These are phyloP conservation scores for Eimeria tenella DNA, from an alignment of 169 alveolate genomes.

Conservation along the genomic window DNA sequence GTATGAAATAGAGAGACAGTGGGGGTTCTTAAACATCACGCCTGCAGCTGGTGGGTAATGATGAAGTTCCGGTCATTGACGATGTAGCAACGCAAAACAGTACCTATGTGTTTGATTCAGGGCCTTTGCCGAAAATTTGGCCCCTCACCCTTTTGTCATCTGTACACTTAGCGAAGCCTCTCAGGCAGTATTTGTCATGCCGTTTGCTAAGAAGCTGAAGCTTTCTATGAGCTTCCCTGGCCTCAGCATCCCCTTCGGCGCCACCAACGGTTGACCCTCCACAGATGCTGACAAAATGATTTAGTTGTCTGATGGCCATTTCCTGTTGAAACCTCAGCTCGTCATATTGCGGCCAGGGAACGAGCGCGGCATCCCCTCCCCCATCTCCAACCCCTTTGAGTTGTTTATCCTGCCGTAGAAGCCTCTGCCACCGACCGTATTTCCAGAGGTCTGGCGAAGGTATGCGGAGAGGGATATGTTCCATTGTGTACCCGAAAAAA, in stretches of 20 bases:
- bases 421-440: conserved; percentile 69
- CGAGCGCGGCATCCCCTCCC: conserved; percentile 72
- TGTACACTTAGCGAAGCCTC: conserved; percentile 68
- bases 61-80: neutral
- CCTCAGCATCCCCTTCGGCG: conserved; percentile 35
- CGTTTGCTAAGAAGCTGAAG: conserved; percentile 43
- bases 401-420: conserved; percentile 59
- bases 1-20: no score
- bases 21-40: no score
- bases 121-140: neutral
- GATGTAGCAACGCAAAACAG: neutral
- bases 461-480: conserved; percentile 71
- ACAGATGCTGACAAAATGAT: conserved; percentile 62
- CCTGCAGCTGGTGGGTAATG: neutral
- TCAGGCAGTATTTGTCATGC: conserved; percentile 71
- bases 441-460: conserved; percentile 72
- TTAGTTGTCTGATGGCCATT: conserved; percentile 55
- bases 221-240: conserved; percentile 70
- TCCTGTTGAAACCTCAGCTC: conserved; percentile 59
- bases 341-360: conserved; percentile 78
- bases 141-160: conserved; percentile 69
- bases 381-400: conserved; percentile 58
- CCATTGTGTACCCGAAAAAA: conserved; percentile 67
- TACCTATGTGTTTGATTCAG: neutral
- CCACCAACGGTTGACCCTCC: conserved; percentile 71